Percentiles rank a stretch among this genome's conserved stretches.
These are phyloP conservation scores for Vigna reflexopilosa DNA, from an alignment of 306 rosid genomes.

Conservation along the genomic window DNA sequence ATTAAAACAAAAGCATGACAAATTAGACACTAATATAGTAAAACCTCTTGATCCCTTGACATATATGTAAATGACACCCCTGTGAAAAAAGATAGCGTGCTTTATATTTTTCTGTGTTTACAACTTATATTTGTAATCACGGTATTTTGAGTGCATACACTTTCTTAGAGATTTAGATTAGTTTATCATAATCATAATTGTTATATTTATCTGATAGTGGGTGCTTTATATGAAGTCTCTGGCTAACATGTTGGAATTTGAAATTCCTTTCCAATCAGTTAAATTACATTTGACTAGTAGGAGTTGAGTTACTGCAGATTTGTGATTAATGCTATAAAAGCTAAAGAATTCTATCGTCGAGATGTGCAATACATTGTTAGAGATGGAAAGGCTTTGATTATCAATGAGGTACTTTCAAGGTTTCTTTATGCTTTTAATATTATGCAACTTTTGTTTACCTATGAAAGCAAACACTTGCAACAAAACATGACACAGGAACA, in stretches of 20 bases:
- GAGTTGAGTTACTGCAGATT: slow-evolving; percentile 70
- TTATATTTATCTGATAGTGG: slow-evolving; percentile 20
- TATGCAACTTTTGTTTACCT: slow-evolving; percentile 2
- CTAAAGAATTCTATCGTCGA: slow-evolving; percentile 90
- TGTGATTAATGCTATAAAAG: slow-evolving; percentile 95
- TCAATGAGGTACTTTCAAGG: slow-evolving; percentile 74
- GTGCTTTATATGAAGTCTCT: slow-evolving; percentile 32
- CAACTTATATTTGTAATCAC: slow-evolving; percentile 25
- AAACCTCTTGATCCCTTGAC: neutral
- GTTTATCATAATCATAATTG: slow-evolving; percentile 18
- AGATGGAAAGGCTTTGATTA: slow-evolving; percentile 95
- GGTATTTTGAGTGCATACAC: neutral
- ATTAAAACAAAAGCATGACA: neutral
- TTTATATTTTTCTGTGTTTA: slow-evolving; percentile 26
- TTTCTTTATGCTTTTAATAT: slow-evolving; percentile 39
- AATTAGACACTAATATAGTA: neutral
- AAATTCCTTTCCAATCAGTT: slow-evolving; percentile 28
- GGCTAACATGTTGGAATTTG: slow-evolving; percentile 29
- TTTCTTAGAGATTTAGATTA: slow-evolving; percentile 20
- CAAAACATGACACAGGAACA: neutral
- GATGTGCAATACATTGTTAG: slow-evolving; percentile 95
- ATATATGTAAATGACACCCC: neutral
- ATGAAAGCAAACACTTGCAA: neutral
- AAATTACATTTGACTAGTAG: slow-evolving; percentile 5
- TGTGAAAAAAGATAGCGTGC: neutral